These are phyloP conservation scores for Cladophialophora psammophila DNA, from an alignment of 2,329 filamentous ascomycete genomes.

Conservation along the genomic window DNA sequence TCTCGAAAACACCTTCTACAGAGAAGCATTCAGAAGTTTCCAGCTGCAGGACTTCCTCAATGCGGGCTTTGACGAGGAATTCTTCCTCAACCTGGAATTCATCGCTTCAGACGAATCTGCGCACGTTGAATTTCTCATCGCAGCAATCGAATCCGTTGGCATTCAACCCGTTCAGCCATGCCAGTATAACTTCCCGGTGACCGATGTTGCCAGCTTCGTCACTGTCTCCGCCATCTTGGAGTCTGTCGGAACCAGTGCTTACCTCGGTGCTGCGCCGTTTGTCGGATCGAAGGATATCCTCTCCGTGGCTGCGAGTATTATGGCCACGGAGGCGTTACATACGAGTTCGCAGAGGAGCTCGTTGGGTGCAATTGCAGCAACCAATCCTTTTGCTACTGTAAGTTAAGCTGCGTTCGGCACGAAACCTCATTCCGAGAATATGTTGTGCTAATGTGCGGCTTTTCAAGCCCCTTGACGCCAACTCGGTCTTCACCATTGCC, in stretches of 20 bases:
- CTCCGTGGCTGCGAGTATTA: slow-evolving; percentile 71
- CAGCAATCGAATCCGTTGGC: slow-evolving; percentile 67
- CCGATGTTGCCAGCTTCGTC: slow-evolving; percentile 63
- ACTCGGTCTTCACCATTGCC: slow-evolving; percentile 75
- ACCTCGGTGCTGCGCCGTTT: slow-evolving; percentile 73
- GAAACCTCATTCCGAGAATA: background rate
- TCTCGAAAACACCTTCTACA: slow-evolving; percentile 76
- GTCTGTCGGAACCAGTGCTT: slow-evolving; percentile 53
- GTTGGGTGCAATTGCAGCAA: slow-evolving; percentile 65
- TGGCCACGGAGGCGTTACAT: slow-evolving; percentile 73
- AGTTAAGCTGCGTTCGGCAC: background rate
- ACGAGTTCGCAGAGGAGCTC: slow-evolving; percentile 74
- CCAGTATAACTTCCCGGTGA: slow-evolving; percentile 74
- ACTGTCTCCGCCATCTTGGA: slow-evolving; percentile 74
- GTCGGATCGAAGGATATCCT: slow-evolving; percentile 68
- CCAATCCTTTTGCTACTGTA: slow-evolving; percentile 71
- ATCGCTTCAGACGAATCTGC: slow-evolving; percentile 69
- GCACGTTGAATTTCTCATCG: slow-evolving; percentile 67
- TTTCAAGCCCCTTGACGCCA: slow-evolving; percentile 64
- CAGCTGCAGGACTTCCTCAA: slow-evolving; percentile 69
- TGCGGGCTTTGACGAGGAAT: slow-evolving; percentile 62
- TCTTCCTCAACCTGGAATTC: slow-evolving; percentile 67
- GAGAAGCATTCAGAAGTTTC: slow-evolving; percentile 73
- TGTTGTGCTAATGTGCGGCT: background rate
- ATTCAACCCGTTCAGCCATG: slow-evolving; percentile 72